phyloP scores from a whole-genome alignment of 495 filamentous ascomycete species.

The Annulohypoxylon bovei region DNA sequence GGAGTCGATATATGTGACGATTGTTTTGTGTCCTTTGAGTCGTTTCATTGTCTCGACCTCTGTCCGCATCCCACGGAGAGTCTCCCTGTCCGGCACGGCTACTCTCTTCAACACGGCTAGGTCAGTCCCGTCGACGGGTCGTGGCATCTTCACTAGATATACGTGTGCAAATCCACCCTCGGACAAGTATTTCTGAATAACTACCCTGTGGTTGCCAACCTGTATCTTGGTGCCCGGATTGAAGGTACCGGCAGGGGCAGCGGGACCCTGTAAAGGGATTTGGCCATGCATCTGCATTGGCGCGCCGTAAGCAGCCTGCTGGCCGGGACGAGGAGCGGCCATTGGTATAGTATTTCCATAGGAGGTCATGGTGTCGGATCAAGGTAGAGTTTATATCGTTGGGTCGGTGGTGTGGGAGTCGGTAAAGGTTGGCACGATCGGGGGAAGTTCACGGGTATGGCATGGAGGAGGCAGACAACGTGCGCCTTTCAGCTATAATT shows the following conservation, averaged over 20 bases:
- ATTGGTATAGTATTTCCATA: slow-evolving; percentile 55
- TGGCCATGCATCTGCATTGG: slow-evolving; percentile 44
- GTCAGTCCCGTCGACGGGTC: slow-evolving; percentile 81
- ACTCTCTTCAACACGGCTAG: slow-evolving; percentile 93
- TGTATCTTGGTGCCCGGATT: slow-evolving; percentile 94
- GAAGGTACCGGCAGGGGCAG: slow-evolving; percentile 87
- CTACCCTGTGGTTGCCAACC: slow-evolving; percentile 88
- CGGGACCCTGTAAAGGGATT: slow-evolving; percentile 49
- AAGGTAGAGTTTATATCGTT: not conserved
- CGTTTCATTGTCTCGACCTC: slow-evolving; percentile 99
- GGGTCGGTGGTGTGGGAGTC: slow-evolving; percentile 26
- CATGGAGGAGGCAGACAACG: slow-evolving; percentile 41
- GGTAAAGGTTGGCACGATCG: slow-evolving; percentile 37
- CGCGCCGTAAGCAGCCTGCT: slow-evolving; percentile 48
- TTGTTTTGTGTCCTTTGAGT: slow-evolving; percentile 92
- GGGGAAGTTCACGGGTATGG: slow-evolving; percentile 35
- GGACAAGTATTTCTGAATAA: slow-evolving; percentile 98
- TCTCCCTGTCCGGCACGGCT: slow-evolving; percentile 95
- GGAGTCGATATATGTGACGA: slow-evolving; percentile 98
- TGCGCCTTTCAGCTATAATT: slow-evolving; percentile 43
- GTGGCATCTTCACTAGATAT: slow-evolving; percentile 88
- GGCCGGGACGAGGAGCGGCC: slow-evolving; percentile 47
- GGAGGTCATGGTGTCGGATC: slow-evolving; percentile 53
- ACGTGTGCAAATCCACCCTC: slow-evolving; percentile 99
- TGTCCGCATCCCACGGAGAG: slow-evolving; percentile 93